Evolutionary conservation across 2,329 filamentous ascomycete genomes (phyloP).

Genomic region (Cladosporium sp.): DNA sequence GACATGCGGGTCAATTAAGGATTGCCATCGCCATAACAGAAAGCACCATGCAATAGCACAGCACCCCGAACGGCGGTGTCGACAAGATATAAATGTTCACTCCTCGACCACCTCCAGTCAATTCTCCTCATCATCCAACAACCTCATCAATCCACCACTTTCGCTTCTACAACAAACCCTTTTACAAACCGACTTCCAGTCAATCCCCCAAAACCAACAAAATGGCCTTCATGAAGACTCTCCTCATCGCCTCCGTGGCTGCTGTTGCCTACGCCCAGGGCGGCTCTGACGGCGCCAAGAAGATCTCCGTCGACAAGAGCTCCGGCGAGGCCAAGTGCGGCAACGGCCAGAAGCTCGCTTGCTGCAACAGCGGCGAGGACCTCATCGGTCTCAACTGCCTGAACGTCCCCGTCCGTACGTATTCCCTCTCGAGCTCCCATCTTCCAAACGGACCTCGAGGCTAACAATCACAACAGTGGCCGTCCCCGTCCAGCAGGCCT

Average conservation of each 20-base stretch:
- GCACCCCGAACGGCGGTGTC: neutral
- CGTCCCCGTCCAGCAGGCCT: conserved; percentile 9
- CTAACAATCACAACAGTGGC: neutral
- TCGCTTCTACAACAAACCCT: neutral
- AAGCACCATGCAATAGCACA: conserved; percentile 9
- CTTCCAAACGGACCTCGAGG: neutral
- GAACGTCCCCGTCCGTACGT: neutral
- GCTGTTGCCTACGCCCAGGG: conserved; percentile 4
- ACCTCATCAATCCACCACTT: conserved; percentile 2
- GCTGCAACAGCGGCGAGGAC: conserved; percentile 3
- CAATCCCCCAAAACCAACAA: neutral
- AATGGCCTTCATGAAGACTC: conserved; percentile 9
- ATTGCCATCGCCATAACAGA: conserved; percentile 9
- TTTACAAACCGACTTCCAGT: conserved; percentile 1
- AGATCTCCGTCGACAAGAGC: too few relatives aligned
- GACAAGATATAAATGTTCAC: neutral
- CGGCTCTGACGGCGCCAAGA: neutral
- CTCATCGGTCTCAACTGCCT: conserved; percentile 1
- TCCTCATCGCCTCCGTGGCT: conserved; percentile 9
- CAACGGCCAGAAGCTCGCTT: conserved; percentile 2
- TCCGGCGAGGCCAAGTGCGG: neutral
- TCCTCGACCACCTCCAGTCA: neutral
- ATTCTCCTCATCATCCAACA: conserved; percentile 9
- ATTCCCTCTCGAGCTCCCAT: neutral
- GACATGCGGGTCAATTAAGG: conserved; percentile 9